A percentile compares a stretch with the other conserved stretches of the same genome.
These are phyloP conservation scores for Fusarium sp. DNA, from an alignment of 2,329 filamentous ascomycete genomes.

Conservation along the genomic window DNA sequence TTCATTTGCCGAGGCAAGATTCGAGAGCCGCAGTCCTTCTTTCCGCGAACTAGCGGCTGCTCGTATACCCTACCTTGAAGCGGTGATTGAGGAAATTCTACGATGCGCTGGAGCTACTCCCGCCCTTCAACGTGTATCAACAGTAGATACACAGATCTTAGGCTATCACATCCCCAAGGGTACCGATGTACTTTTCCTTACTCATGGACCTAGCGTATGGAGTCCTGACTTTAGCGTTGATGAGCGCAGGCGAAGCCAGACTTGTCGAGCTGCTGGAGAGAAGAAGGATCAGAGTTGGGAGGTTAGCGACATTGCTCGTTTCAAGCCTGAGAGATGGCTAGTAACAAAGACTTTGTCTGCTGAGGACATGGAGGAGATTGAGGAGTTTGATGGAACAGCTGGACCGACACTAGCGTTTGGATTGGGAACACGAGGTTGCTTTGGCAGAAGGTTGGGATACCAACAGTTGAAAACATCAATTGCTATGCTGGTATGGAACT, in stretches of 20 bases:
- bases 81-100: background rate
- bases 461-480: background rate
- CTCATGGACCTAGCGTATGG: background rate
- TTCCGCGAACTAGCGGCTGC: background rate
- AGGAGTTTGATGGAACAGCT: background rate
- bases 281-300: background rate
- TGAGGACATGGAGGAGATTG: rapidly evolving
- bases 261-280: background rate
- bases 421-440: background rate
- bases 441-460: background rate
- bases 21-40: background rate
- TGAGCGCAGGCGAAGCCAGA: background rate
- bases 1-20: background rate
- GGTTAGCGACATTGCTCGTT: background rate
- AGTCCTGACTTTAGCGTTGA: background rate
- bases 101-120: background rate
- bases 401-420: background rate
- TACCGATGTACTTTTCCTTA: background rate
- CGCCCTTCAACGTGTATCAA: background rate
- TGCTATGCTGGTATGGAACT: background rate
- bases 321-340: background rate
- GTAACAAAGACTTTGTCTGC: background rate
- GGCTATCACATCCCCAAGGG: background rate
- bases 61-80: background rate
- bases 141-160: background rate